Base-by-base conservation (phyloP, 2,329 filamentous ascomycete genomes). In the Paramyrothecium roridum region DNA sequence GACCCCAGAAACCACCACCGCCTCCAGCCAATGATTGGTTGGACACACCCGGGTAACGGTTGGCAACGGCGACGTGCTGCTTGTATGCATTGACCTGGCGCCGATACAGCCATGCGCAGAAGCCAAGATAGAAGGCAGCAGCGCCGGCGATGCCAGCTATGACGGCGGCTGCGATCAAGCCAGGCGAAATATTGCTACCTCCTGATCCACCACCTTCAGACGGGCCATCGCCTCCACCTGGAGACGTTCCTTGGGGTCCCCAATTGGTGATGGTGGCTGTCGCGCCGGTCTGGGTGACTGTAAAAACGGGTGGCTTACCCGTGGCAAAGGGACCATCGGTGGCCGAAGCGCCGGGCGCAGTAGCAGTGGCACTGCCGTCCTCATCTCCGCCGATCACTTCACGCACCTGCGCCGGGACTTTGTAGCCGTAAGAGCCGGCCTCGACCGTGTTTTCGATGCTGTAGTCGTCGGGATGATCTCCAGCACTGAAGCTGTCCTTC, bases 31-130 rank as follows among this genome's bases (percentile, higher is more conserved):
- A 64, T 55, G 70, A 72, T 47, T 73, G 76, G 20, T 73, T 71
- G n/a, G 73, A 74, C 19, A 74, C 73, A 20, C 73, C 69, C 1
- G 75, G 73, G 52, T 83, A 82, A 3, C 81, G 78, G 64, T 90
- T 87, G 2, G 82, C 76, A 63, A 87, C 81, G 1, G 85, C 83
- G 33, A 89, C 81, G 66, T 91, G 88, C 34, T 81, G 76, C 70
- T 87, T 86, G 76, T 91, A 92, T 11, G 89, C 81, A 30, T 75
- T 71, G 17, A 91, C 80, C 68, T 89, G 88, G 50, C 86, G 85
- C 26, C 87, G 80, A 75, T 91, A 91, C 8, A 92, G 74, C 83
- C 86, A 91, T 19, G 83, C 80, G 70, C 86, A 89, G 75, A 88
- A 90, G 48, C 84, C 86, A 13, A 90, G 79, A 67, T 90, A 90